Percentiles rank a stretch among this genome's conserved stretches.
These are phyloP conservation scores for Hyaloscypha finlandica DNA, from an alignment of 495 filamentous ascomycete species.

Conservation along the genomic window DNA sequence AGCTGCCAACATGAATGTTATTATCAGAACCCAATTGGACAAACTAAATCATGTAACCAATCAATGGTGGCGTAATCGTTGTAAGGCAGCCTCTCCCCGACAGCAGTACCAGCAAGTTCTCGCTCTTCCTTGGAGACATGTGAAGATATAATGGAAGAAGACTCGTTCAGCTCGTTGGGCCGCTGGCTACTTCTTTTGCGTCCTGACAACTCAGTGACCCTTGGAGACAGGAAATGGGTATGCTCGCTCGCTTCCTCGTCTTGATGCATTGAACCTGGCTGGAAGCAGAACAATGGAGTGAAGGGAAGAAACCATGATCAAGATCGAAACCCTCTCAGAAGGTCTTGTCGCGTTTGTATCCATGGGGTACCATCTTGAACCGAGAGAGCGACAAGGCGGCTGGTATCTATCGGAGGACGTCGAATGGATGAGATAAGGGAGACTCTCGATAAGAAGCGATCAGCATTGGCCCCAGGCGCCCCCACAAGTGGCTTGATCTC, in stretches of 20 bases:
- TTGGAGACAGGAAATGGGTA: slow-evolving; percentile 17
- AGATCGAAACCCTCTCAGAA: not conserved
- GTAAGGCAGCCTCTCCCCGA: slow-evolving; percentile 58
- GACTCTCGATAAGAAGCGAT: not conserved
- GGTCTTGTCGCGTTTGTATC: not conserved
- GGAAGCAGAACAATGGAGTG: not conserved
- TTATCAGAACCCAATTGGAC: not conserved
- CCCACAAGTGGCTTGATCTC: too few relatives aligned
- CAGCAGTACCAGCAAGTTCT: slow-evolving; percentile 40
- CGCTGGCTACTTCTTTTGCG: slow-evolving; percentile 3
- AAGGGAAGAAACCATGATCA: not conserved
- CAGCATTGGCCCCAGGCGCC: not conserved
- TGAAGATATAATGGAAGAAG: slow-evolving; percentile 27
- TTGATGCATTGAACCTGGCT: slow-evolving; percentile 17
- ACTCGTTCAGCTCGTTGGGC: not conserved
- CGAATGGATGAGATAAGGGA: slow-evolving; percentile 17
- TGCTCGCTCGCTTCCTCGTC: slow-evolving; percentile 26
- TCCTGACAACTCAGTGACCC: slow-evolving; percentile 5
- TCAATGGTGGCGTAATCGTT: slow-evolving; percentile 61
- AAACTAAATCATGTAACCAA: slow-evolving; percentile 59
- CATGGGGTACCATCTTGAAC: not conserved
- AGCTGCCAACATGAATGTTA: slow-evolving; percentile 8
- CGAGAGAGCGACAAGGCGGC: slow-evolving; percentile 6
- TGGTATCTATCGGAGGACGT: not conserved
- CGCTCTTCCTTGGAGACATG: slow-evolving; percentile 45